Evolutionary conservation across 1,139 yeast genomes (phyloP), one percentile per base, ranked within the genome.

Genomic region (Candida neerlandica): DNA sequence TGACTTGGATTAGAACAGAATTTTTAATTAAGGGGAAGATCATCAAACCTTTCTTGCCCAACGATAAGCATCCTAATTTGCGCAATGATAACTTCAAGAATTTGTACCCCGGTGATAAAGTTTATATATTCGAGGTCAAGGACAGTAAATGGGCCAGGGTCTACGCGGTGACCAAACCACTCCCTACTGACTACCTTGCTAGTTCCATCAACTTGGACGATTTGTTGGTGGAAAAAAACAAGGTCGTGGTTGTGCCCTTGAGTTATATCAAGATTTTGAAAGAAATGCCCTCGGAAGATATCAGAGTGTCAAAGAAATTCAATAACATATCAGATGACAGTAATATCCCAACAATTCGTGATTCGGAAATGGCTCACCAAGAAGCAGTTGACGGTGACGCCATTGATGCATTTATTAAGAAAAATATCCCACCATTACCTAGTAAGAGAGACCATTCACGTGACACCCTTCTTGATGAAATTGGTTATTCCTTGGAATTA

Each of bases 21-120:
- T 45, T 62, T 5, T 74, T 75, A 51, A 65, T 74, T 35, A 66
- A 67, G 51, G 90, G 88, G 18, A 77, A 78, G 54, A 71, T 86
- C 34, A 67, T 80, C 50, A 78, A 75, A 56, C 78, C 90, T 0
- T 86, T 85, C 65, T 66, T 82, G 40, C 92, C 92, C 1, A 68
- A 80, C 54, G 84, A 82, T 49, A 75, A 73, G 50, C 75, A 72
- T 55, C 79, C 80, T 11, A 67, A 68, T 34, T 65, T 75, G 50
- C 63, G 58, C 49, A 73, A 73, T 55, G 70, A 63, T 2, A 63
- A 66, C 56, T 80, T 79, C 66, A 72, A 71, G 54, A 82, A 86
- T 59, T 66, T 89, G 48, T 85, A 84, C 61, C 86, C 90, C 18
- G 97, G 97, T 34, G 96, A 90, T 63, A 89, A 86, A 55, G 84